Evolutionary conservation across 495 filamentous ascomycete genomes (phyloP).

Genomic region (Xylaria acuta): DNA sequence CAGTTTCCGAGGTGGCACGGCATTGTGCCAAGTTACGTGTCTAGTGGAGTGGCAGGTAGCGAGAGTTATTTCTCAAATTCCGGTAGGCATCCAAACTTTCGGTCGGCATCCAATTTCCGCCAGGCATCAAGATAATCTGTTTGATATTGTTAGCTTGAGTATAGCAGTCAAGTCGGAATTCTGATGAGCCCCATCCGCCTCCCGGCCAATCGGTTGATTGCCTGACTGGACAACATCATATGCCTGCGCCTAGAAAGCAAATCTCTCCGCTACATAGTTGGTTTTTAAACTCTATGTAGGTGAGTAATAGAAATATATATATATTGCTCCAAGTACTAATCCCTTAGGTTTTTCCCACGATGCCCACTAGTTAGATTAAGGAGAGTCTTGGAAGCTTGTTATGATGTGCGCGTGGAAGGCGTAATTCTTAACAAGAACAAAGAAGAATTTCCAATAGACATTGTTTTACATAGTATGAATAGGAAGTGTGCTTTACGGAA

Average conservation of each 20-base stretch:
- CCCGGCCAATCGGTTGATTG: not conserved
- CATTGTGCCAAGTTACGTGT: not conserved
- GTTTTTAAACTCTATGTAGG: not conserved
- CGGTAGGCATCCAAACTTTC: not conserved
- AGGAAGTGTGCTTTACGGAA: too few relatives aligned
- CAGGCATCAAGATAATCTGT: not conserved
- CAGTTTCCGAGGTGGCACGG: not conserved
- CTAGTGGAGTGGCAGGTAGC: not conserved
- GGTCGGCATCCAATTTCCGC: not conserved
- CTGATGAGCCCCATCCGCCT: not conserved
- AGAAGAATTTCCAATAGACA: not conserved
- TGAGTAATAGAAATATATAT: not conserved
- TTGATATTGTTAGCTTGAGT: not conserved
- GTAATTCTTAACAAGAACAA: too few relatives aligned
- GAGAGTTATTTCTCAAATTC: not conserved
- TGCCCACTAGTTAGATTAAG: too few relatives aligned
- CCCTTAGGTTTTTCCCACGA: too few relatives aligned
- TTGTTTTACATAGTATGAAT: too few relatives aligned
- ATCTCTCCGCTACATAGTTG: not conserved
- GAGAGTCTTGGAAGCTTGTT: too few relatives aligned
- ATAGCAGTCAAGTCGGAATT: not conserved
- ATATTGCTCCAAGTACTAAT: too few relatives aligned
- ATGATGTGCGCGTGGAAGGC: too few relatives aligned
- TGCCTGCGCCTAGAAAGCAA: not conserved
- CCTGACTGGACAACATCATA: not conserved